Conservation (phyloP, 2,329 filamentous ascomycete genomes). For the Aspergillus sp. region DNA sequence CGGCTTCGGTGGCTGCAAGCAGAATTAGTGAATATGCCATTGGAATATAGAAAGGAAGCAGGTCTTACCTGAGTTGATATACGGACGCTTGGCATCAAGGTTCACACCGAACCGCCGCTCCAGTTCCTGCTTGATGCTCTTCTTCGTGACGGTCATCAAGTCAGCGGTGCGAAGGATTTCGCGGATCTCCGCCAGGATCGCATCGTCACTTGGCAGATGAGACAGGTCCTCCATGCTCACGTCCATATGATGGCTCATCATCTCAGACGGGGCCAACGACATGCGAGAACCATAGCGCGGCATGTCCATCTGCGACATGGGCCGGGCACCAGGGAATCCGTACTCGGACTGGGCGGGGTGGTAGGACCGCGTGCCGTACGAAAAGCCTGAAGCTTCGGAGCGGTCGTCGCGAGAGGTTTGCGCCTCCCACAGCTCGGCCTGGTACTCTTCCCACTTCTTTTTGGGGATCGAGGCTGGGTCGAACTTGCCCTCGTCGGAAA, state of each 20-base stretch:
- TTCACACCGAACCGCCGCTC: slow-evolving; percentile 86
- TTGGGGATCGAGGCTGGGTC: slow-evolving; percentile 88
- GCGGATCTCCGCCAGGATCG: slow-evolving; percentile 86
- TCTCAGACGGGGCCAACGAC: slow-evolving; percentile 76
- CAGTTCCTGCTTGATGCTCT: slow-evolving; percentile 91
- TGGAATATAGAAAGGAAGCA: background rate
- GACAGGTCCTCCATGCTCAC: slow-evolving; percentile 73
- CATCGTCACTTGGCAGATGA: slow-evolving; percentile 82
- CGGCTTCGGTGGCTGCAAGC: slow-evolving; percentile 67
- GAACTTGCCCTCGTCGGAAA: slow-evolving; percentile 97
- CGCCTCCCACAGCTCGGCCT: slow-evolving; percentile 94
- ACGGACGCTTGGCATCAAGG: slow-evolving; percentile 83
- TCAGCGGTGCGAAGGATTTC: slow-evolving; percentile 90
- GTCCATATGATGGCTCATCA: slow-evolving; percentile 64
- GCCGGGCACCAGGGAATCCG: slow-evolving; percentile 61
- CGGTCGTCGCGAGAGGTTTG: slow-evolving; percentile 80
- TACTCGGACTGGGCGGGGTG: slow-evolving; percentile 69
- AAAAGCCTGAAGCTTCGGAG: slow-evolving; percentile 89
- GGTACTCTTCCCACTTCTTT: slow-evolving; percentile 99
- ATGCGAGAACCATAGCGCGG: slow-evolving; percentile 64
- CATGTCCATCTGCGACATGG: slow-evolving; percentile 61
- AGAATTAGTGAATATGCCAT: slow-evolving; percentile 24
- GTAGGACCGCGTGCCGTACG: slow-evolving; percentile 83
- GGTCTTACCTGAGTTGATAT: slow-evolving; percentile 83
- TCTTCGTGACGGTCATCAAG: slow-evolving; percentile 98